Evolutionary conservation across 108 stramenopile genomes (phyloP).

Genomic region (Mediolabrus comicus): DNA sequence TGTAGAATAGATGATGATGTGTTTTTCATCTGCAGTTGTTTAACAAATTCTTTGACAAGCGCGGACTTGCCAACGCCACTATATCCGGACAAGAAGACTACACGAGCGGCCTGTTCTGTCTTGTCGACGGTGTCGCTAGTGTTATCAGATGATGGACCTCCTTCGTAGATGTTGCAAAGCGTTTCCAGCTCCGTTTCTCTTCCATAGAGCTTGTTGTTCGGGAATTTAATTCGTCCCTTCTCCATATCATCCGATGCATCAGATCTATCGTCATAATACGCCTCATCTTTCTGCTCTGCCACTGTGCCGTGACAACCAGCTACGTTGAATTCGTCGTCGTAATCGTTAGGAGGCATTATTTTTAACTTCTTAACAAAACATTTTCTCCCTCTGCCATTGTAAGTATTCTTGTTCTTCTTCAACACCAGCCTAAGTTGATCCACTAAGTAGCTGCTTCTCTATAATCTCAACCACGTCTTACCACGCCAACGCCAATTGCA

Average conservation of each 20-base stretch:
- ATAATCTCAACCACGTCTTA: no score
- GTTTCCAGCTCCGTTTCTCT: constrained; percentile 17
- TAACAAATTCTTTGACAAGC: constrained; percentile 19
- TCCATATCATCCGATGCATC: constrained; percentile 36
- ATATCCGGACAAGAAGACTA: constrained; percentile 30
- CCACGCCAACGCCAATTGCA: no score
- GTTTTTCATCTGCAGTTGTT: constrained; percentile 2
- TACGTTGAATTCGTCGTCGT: background rate
- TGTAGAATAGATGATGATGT: background rate
- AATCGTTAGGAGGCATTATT: background rate
- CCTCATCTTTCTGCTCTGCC: constrained; percentile 24
- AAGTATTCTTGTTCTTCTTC: no score
- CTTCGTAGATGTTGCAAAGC: constrained; percentile 5
- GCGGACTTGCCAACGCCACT: constrained; percentile 33
- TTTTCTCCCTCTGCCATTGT: no score
- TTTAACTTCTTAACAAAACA: no score
- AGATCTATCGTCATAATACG: constrained; percentile 14
- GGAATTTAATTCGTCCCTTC: constrained; percentile 35
- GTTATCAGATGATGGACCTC: background rate
- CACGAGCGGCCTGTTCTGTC: background rate
- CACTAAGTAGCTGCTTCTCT: no score
- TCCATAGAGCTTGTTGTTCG: constrained; percentile 22
- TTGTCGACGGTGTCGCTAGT: background rate
- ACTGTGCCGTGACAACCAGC: constrained; percentile 4
- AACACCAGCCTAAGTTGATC: no score